Evolutionary conservation across 441 rosid genomes (phyloP), one percentile per base, ranked within the genome.

Genomic region (Gossypium aridum): DNA sequence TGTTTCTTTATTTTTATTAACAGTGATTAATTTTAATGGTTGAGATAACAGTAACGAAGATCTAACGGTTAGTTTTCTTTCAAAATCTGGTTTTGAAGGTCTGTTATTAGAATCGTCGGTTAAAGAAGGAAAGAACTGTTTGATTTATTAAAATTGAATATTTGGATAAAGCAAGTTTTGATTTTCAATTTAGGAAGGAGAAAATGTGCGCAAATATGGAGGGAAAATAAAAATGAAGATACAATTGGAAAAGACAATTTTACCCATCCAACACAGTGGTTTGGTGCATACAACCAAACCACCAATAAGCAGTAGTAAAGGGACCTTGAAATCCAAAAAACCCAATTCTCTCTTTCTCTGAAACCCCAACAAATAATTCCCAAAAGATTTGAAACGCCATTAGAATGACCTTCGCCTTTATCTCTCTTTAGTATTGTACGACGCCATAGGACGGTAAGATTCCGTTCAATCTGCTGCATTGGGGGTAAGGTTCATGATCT

Each of bases 191-290:
- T 45, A 25, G 22, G 26, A 8, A 51, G 47, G 23, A 68, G 60
- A 68, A 68, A 68, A 14, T 68, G 72, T n/a, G 72, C 23, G 49
- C 25, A 25, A 61, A 55, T 74, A 65, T 86, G 91, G 89, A 88
- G 87, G 87, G 89, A 86, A 87, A 80, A 8, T 69, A 76, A 69
- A 80, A 82, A 80, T 7, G 59, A 60, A 10, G 8, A 54, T n/a
- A 54, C 19, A 54, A n/a, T 5, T n/a, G 0, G 57, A 64, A 85
- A 81, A 78, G 86, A 86, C 88, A n/a, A 77, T 26, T 43, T 75
- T 73, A 77, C 86, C 85, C 89, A 57, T 77, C 57, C 67, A 0
- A 3, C 34, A 7, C 6, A 16, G 57, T 53, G 57, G 57, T 54
- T 54, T 54, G 45, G 45, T 39, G 45, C 45, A 8, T 8, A 39